Conservation (phyloP, 768 basidiomycete species). For the Tylopilus vinaceipallidus region DNA sequence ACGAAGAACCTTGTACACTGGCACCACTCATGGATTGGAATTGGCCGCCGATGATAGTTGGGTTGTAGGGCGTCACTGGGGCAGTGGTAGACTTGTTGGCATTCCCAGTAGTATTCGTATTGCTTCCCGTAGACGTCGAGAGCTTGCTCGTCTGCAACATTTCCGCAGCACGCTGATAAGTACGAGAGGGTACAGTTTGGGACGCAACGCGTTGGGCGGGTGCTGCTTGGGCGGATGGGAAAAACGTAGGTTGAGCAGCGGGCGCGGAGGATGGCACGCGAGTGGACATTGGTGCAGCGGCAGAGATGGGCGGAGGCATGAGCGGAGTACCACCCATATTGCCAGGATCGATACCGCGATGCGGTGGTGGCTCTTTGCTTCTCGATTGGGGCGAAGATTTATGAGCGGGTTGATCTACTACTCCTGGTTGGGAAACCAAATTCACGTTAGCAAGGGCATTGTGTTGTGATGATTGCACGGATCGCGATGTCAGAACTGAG, state of each 20-base stretch:
- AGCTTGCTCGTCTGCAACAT: slow-evolving; percentile 20
- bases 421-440: slow-evolving; percentile 2
- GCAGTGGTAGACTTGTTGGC: slow-evolving; percentile 8
- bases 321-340: slow-evolving; percentile 6
- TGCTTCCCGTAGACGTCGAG: slow-evolving; percentile 3
- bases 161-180: slow-evolving; percentile 25
- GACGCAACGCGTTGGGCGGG: slow-evolving; percentile 21
- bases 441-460: neutral
- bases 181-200: slow-evolving; percentile 19
- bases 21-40: slow-evolving; percentile 8
- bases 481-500: slow-evolving; percentile 8
- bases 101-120: neutral
- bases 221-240: slow-evolving; percentile 4
- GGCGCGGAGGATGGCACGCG: slow-evolving; percentile 25
- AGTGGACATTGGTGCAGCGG: slow-evolving; percentile 3
- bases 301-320: slow-evolving; percentile 22
- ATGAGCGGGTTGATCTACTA: slow-evolving; percentile 9
- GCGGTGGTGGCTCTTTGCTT: slow-evolving; percentile 15
- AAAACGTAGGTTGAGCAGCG: slow-evolving; percentile 16
- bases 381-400: slow-evolving; percentile 23
- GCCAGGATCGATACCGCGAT: slow-evolving; percentile 12
- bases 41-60: slow-evolving; percentile 2
- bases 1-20: slow-evolving; percentile 3
- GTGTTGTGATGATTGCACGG: slow-evolving; percentile 8
- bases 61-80: slow-evolving; percentile 1